phyloP scores from a whole-genome alignment of 352 stramenopile genomes.

The Blastocystis sp. region DNA sequence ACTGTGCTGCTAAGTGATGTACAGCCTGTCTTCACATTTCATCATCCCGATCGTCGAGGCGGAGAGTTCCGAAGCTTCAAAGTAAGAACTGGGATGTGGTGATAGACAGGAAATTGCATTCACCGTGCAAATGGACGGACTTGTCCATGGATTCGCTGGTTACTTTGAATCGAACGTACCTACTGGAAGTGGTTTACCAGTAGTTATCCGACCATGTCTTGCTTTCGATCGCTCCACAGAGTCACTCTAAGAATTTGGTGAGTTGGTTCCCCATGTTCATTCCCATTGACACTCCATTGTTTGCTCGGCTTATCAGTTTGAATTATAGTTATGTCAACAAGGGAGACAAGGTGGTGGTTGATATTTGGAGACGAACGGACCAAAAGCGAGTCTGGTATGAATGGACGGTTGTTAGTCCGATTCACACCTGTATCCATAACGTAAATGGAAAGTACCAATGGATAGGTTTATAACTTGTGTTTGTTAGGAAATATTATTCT shows the following conservation, averaged over 20 bases:
- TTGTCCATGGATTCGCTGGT: conserved; percentile 87
- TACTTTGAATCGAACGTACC: conserved; percentile 33
- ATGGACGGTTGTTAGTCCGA: conserved; percentile 76
- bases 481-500: not conserved
- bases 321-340: conserved; percentile 68
- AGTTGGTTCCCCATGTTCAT: conserved; percentile 98
- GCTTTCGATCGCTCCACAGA: conserved; percentile 86
- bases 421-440: conserved; percentile 84
- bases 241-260: conserved; percentile 93
- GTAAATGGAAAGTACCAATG: conserved; percentile 73
- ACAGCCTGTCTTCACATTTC: conserved; percentile 85
- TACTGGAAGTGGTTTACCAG: too few species aligned
- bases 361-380: conserved; percentile 82
- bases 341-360: conserved; percentile 74
- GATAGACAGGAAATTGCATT: conserved; percentile 64
- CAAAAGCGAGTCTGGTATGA: conserved; percentile 93
- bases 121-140: conserved; percentile 51
- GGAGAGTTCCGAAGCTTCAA: conserved; percentile 29
- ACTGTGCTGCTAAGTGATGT: conserved; percentile 75
- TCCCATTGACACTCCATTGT: conserved; percentile 80
- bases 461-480: conserved; percentile 40
- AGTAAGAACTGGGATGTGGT: not conserved
- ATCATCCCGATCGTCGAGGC: conserved; percentile 75
- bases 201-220: conserved; percentile 81
- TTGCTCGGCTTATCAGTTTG: not conserved